Conservation (phyloP, 2,329 filamentous ascomycete species). For the Drechslerella stenobrocha region DNA sequence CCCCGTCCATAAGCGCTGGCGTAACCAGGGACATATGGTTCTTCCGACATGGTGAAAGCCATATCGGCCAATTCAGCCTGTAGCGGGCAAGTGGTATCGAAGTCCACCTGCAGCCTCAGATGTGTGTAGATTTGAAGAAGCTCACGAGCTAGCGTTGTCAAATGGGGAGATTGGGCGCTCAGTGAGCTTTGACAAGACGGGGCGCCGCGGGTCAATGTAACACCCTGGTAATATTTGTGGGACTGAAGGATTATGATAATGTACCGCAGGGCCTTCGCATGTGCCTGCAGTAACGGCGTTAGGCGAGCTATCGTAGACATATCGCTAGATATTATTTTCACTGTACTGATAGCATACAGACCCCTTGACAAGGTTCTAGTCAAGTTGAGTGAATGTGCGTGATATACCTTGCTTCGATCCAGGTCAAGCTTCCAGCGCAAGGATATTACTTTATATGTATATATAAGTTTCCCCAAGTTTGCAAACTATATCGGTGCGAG, state of each 20-base stretch:
- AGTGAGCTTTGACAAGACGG: background rate
- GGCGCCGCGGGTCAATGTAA: background rate
- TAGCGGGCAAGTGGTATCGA: background rate
- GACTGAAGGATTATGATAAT: background rate
- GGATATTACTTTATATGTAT: too few relatives aligned
- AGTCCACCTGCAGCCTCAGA: background rate
- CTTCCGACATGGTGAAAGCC: background rate
- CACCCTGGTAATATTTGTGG: background rate
- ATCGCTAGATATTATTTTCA: too few relatives aligned
- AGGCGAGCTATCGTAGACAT: too few relatives aligned
- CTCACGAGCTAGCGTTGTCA: background rate
- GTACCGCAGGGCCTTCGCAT: background rate
- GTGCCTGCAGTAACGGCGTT: background rate
- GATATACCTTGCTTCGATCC: too few relatives aligned
- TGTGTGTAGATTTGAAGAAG: background rate
- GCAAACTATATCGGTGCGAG: too few relatives aligned
- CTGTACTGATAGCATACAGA: too few relatives aligned
- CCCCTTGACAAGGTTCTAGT: too few relatives aligned
- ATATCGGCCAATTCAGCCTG: constrained; percentile 10
- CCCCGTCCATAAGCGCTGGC: background rate
- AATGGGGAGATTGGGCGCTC: background rate
- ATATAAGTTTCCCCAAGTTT: too few relatives aligned
- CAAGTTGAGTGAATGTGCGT: too few relatives aligned
- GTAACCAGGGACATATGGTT: background rate
- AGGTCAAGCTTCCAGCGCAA: too few relatives aligned